Evolutionary conservation across 768 basidiomycete genomes (phyloP).

Genomic region (Fomitopsis pulvina): DNA sequence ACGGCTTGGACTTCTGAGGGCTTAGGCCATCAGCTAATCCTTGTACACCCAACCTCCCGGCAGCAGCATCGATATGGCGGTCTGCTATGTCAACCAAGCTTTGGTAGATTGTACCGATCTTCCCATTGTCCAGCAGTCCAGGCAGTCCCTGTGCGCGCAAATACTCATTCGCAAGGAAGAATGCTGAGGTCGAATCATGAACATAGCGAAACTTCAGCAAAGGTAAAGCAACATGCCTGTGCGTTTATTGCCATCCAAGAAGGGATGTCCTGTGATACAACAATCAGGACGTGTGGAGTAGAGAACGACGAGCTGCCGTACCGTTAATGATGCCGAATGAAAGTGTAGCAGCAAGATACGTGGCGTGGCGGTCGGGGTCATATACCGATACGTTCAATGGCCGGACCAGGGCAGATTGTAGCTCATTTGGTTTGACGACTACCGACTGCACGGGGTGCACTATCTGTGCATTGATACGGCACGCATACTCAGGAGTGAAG

Average conservation of each 20-base stretch:
- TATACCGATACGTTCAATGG: conserved; percentile 22
- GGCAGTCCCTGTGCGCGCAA: conserved; percentile 26
- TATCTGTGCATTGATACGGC: conserved; percentile 25
- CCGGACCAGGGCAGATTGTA: conserved; percentile 23
- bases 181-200: conserved; percentile 18
- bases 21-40: no score
- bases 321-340: conserved; percentile 27
- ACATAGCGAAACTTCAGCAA: neutral
- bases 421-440: conserved; percentile 29
- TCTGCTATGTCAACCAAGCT: conserved; percentile 12
- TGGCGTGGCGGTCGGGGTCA: conserved; percentile 20
- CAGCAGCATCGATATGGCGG: conserved; percentile 16
- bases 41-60: conserved; percentile 14
- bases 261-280: conserved; percentile 20
- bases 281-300: neutral
- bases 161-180: conserved; percentile 28
- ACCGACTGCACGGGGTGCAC: conserved; percentile 24
- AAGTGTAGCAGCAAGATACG: conserved; percentile 26
- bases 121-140: conserved; percentile 19
- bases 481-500: conserved; percentile 22
- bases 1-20: no score
- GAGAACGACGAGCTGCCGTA: neutral
- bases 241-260: conserved; percentile 26
- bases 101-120: conserved; percentile 9
- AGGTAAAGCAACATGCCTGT: conserved; percentile 5